Conservation (phyloP, 371 early-diverging fungal species). For the Syncephalis fuscata region DNA sequence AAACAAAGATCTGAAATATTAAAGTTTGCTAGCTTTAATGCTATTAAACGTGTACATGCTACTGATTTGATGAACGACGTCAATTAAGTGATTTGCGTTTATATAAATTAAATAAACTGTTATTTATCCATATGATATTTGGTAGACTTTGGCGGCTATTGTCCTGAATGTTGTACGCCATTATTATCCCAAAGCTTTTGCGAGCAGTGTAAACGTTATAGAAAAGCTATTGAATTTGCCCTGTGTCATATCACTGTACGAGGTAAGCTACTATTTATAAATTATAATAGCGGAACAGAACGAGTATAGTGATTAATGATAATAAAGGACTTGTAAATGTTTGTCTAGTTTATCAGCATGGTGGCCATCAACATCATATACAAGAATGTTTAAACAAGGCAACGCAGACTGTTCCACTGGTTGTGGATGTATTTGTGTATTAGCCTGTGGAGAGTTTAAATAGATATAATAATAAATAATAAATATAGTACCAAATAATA, state of each 20-base stretch:
- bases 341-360: slow-evolving; percentile 63
- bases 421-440: slow-evolving; percentile 49
- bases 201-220: slow-evolving; percentile 24
- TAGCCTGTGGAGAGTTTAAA: slow-evolving; percentile 14
- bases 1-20: slow-evolving; percentile 59
- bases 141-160: slow-evolving; percentile 30
- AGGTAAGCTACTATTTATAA: slow-evolving; percentile 7
- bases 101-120: slow-evolving; percentile 1
- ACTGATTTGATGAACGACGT: not conserved
- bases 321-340: slow-evolving; percentile 35
- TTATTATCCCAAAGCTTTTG: slow-evolving; percentile 22
- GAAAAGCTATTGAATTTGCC: slow-evolving; percentile 31
- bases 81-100: not conserved
- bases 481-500: no score
- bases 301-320: no score
- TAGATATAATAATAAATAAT: no score
- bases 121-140: no score
- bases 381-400: slow-evolving; percentile 39
- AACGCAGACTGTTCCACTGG: slow-evolving; percentile 53
- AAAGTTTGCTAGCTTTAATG: slow-evolving; percentile 20
- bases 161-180: slow-evolving; percentile 28
- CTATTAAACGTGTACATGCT: slow-evolving; percentile 1
- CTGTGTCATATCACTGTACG: slow-evolving; percentile 39
- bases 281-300: no score
- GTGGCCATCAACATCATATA: slow-evolving; percentile 60